Percentiles rank a stretch among this genome's conserved stretches.
Evolutionary conservation across 257 asterid genomes (phyloP).

Genomic region (Capsicum baccatum): DNA sequence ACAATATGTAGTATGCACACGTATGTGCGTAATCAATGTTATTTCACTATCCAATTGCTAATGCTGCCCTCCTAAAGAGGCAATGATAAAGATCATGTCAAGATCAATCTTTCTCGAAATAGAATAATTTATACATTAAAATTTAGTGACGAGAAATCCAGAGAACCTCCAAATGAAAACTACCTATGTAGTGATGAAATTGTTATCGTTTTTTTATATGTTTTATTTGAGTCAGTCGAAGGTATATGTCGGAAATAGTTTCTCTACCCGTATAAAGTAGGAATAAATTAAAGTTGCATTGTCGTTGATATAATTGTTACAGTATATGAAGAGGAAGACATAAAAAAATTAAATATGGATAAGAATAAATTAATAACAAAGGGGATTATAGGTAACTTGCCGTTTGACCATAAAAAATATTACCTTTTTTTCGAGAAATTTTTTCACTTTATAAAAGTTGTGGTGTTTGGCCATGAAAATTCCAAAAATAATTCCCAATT

Average conservation of each 20-base stretch:
- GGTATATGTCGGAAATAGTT: not conserved
- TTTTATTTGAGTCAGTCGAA: not conserved
- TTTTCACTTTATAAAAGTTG: too few relatives aligned
- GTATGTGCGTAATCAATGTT: not conserved
- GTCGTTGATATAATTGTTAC: not conserved
- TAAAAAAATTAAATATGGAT: not conserved
- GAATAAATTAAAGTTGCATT: not conserved
- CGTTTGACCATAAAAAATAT: too few relatives aligned
- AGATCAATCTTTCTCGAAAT: not conserved
- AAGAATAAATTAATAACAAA: not conserved
- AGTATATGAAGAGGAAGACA: not conserved
- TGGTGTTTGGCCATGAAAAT: too few relatives aligned
- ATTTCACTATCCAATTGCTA: not conserved
- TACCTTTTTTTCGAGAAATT: too few relatives aligned
- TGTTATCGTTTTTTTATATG: not conserved
- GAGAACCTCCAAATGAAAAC: not conserved
- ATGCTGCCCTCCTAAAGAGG: constrained; percentile 16
- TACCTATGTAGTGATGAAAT: not conserved
- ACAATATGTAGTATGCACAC: not conserved
- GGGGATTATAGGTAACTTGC: not conserved
- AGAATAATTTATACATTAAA: not conserved
- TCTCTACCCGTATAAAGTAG: too few relatives aligned
- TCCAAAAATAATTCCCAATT: too few relatives aligned
- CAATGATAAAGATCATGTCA: not conserved
- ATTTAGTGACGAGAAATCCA: not conserved